phyloP scores from a whole-genome alignment of 75 land plant genomes.

The Cryptomeria japonica region DNA sequence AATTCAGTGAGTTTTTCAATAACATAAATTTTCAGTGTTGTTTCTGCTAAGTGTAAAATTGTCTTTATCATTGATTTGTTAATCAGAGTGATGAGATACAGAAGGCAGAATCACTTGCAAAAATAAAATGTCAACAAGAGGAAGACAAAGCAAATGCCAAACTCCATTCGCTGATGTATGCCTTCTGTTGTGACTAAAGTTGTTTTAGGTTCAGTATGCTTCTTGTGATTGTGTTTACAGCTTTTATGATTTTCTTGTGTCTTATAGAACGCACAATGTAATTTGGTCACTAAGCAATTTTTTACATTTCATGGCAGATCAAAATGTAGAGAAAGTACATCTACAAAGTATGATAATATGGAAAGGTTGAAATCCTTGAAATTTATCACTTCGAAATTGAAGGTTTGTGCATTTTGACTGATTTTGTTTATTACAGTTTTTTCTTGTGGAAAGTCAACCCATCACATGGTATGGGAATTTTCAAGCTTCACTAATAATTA shows the following conservation, averaged over 20 bases:
- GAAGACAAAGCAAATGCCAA: slow-evolving; percentile 49
- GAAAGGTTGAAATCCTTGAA: slow-evolving; percentile 38
- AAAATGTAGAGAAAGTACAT: slow-evolving; percentile 12
- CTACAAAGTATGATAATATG: slow-evolving; percentile 22
- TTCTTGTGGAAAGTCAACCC: not conserved
- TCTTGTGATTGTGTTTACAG: not conserved
- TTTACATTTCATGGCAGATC: slow-evolving; percentile 3
- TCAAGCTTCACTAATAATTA: not conserved
- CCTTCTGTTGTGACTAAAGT: not conserved
- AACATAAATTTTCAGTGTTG: not conserved
- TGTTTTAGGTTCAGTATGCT: not conserved
- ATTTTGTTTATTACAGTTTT: not conserved
- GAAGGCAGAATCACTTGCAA: slow-evolving; percentile 47
- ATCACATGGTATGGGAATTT: not conserved
- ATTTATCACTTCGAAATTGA: slow-evolving; percentile 27
- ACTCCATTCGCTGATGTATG: slow-evolving; percentile 61
- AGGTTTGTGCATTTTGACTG: slow-evolving; percentile 28
- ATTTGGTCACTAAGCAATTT: not conserved
- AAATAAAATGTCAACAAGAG: slow-evolving; percentile 52
- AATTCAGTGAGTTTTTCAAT: not conserved
- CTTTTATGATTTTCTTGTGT: not conserved
- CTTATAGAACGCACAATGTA: not conserved
- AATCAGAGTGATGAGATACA: slow-evolving; percentile 38
- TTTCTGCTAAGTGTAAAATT: not conserved
- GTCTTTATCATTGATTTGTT: not conserved